Percentiles rank a stretch among this genome's conserved stretches.
Conservation (phyloP, 2,329 filamentous ascomycete genomes). For the Monosporascus sp. region DNA sequence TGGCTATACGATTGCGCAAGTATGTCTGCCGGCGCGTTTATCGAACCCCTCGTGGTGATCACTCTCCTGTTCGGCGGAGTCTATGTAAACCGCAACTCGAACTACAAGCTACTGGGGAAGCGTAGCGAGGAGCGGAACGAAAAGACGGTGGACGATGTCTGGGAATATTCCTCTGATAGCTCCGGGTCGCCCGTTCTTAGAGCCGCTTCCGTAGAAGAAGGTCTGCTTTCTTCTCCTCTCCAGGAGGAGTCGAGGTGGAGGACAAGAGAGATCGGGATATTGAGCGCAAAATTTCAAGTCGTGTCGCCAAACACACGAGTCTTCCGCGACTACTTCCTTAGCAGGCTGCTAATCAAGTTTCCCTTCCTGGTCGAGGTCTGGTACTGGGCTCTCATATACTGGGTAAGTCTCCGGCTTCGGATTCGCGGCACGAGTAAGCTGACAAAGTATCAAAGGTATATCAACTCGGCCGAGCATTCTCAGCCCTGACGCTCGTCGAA, state of each 20-base stretch:
- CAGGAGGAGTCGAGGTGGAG: slow-evolving; percentile 22
- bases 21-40: slow-evolving; percentile 36
- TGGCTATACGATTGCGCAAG: background rate
- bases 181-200: slow-evolving; percentile 16
- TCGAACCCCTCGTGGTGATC: slow-evolving; percentile 38
- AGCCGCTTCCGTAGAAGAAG: slow-evolving; percentile 46
- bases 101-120: slow-evolving; percentile 20
- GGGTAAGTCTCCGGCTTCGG: slow-evolving; percentile 44
- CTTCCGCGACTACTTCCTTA: slow-evolving; percentile 56
- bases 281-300: slow-evolving; percentile 41
- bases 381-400: slow-evolving; percentile 75
- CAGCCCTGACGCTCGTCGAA: slow-evolving; percentile 62
- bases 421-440: background rate
- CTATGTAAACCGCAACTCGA: slow-evolving; percentile 37
- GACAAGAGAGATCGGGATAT: slow-evolving; percentile 25
- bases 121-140: slow-evolving; percentile 1
- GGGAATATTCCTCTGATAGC: background rate
- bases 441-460: slow-evolving; percentile 51
- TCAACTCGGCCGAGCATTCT: slow-evolving; percentile 68
- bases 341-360: slow-evolving; percentile 59
- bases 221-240: background rate
- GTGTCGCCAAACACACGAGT: slow-evolving; percentile 56
- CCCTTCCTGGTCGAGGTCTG: slow-evolving; percentile 71
- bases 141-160: background rate
- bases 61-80: slow-evolving; percentile 39